A percentile compares a stretch with the other conserved stretches of the same genome.
Evolutionary conservation across 306 rosid species (phyloP).

Genomic region (Dryas drummondii): DNA sequence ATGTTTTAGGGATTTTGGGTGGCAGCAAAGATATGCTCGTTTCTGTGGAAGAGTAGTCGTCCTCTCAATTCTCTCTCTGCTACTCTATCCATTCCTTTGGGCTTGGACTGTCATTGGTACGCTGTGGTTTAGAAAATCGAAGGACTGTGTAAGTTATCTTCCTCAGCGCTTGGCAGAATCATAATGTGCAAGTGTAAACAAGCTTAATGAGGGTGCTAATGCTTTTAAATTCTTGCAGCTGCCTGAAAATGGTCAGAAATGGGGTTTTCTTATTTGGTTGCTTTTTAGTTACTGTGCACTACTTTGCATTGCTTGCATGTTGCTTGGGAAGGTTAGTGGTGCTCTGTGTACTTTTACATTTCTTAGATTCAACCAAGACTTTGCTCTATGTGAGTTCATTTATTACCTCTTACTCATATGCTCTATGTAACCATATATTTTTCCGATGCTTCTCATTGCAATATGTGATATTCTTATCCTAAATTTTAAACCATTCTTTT

Average conservation of each 20-base stretch:
- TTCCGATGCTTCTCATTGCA: too few relatives aligned
- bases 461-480: slow-evolving; percentile 26
- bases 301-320: slow-evolving; percentile 77
- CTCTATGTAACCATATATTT: neutral
- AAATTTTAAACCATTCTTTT: slow-evolving; percentile 23
- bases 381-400: slow-evolving; percentile 18
- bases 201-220: slow-evolving; percentile 26
- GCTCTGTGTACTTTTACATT: neutral
- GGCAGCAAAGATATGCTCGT: slow-evolving; percentile 98
- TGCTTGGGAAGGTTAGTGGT: slow-evolving; percentile 82
- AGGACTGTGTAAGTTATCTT: slow-evolving; percentile 68
- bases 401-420: neutral
- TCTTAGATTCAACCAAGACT: slow-evolving; percentile 4
- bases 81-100: slow-evolving; percentile 96
- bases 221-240: slow-evolving; percentile 53
- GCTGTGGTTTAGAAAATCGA: slow-evolving; percentile 76
- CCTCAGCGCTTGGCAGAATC: neutral
- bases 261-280: slow-evolving; percentile 98
- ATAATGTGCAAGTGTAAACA: slow-evolving; percentile 8
- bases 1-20: slow-evolving; percentile 80
- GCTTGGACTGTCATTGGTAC: slow-evolving; percentile 94
- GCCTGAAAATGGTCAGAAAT: slow-evolving; percentile 89
- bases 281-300: slow-evolving; percentile 96
- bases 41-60: slow-evolving; percentile 94
- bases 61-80: slow-evolving; percentile 71